phyloP scores from a whole-genome alignment of 78 protist genomes.

The Chrysochromulina parva region DNA sequence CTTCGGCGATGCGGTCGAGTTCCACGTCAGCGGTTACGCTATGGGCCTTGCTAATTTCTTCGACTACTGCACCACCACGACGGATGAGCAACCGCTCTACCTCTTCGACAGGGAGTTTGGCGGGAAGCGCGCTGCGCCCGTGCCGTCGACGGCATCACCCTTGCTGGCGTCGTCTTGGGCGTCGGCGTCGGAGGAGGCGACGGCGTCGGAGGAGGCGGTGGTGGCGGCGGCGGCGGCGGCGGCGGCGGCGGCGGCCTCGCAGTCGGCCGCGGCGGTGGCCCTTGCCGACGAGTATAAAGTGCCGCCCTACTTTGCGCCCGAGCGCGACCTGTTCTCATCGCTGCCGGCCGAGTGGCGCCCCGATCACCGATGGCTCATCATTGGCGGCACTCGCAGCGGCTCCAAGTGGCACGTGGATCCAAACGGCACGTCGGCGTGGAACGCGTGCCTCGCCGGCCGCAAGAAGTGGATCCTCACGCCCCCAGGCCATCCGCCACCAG shows the following conservation, averaged over 20 bases:
- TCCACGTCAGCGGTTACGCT: not conserved
- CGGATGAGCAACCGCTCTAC: conserved; percentile 77
- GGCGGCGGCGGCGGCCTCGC: too few species aligned
- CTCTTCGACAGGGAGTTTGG: conserved; percentile 71
- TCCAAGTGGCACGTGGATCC: conserved; percentile 50
- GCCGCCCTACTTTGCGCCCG: conserved; percentile 8
- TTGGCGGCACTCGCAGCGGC: conserved; percentile 74
- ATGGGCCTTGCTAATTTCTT: conserved; percentile 25
- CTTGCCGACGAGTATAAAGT: conserved; percentile 49
- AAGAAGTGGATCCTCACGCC: conserved; percentile 18
- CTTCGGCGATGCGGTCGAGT: not conserved
- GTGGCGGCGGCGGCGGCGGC: too few species aligned
- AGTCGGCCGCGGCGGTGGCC: conserved; percentile 45
- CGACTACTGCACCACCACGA: conserved; percentile 12
- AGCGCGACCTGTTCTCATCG: conserved; percentile 53
- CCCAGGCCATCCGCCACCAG: conserved; percentile 9
- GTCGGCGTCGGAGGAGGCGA: too few species aligned
- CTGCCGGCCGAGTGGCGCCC: conserved; percentile 52
- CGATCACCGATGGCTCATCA: conserved; percentile 58
- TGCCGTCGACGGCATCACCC: too few species aligned
- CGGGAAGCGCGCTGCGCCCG: too few species aligned
- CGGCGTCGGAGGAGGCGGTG: too few species aligned
- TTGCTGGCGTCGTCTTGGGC: too few species aligned
- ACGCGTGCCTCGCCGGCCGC: not conserved
- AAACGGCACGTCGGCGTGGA: conserved; percentile 20